phyloP scores from a whole-genome alignment of 2,329 filamentous ascomycete genomes.

The Monosporascus sp. region DNA sequence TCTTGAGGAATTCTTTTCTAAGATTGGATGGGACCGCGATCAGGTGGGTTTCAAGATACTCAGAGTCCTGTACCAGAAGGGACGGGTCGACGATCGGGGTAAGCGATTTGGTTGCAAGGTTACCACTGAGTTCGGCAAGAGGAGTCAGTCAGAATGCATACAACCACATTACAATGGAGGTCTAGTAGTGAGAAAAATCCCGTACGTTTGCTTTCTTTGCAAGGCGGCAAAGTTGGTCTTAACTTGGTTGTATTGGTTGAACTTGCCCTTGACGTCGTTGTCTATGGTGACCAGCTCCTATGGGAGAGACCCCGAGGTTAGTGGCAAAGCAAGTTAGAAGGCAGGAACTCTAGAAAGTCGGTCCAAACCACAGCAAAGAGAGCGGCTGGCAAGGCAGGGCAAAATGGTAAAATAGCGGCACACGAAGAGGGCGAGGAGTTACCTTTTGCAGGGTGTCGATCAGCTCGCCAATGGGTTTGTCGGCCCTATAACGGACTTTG shows the following conservation, averaged over 20 bases:
- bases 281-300: constrained; percentile 88
- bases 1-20: constrained; percentile 82
- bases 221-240: constrained; percentile 78
- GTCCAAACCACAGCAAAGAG: no score
- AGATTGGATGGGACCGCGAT: constrained; percentile 76
- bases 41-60: constrained; percentile 95
- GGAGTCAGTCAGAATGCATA: constrained; percentile 5
- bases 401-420: no score
- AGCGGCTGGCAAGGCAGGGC: neutral
- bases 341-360: no score
- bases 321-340: neutral
- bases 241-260: constrained; percentile 87
- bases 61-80: constrained; percentile 79
- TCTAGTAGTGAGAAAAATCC: constrained; percentile 1
- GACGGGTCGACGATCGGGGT: constrained; percentile 80
- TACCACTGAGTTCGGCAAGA: constrained; percentile 55
- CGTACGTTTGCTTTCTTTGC: constrained; percentile 82
- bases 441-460: constrained; percentile 87
- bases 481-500: constrained; percentile 92
- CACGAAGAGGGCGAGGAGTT: neutral
- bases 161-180: neutral
- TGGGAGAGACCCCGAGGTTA: constrained; percentile 5
- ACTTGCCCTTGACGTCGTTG: constrained; percentile 92
- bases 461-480: constrained; percentile 82
- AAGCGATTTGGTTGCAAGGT: constrained; percentile 89